phyloP scores from a whole-genome alignment of 2,329 filamentous ascomycete genomes.

The Apiospora rasikravindrae region DNA sequence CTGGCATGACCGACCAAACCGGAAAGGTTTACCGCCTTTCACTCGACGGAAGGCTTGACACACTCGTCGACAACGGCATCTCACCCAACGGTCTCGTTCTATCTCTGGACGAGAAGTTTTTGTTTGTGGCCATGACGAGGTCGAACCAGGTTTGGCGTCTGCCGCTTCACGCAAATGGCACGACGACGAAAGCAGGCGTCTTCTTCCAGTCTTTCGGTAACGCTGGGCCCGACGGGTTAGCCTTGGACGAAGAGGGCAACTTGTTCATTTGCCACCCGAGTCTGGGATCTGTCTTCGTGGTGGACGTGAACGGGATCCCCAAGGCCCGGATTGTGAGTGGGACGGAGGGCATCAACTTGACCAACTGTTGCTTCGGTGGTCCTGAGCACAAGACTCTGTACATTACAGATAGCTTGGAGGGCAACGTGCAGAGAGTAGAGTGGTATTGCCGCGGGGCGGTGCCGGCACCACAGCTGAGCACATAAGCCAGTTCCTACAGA shows the following conservation, averaged over 20 bases:
- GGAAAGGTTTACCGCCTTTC: conserved; percentile 45
- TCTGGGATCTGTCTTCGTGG: conserved; percentile 44
- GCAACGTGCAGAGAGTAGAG: conserved; percentile 40
- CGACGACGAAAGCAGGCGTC: conserved; percentile 43
- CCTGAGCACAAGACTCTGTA: conserved; percentile 43
- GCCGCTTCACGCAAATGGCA: conserved; percentile 44
- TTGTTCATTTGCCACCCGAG: conserved; percentile 44
- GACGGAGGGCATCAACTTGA: conserved; percentile 41
- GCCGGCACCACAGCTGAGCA: conserved; percentile 7
- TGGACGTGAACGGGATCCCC: conserved; percentile 43
- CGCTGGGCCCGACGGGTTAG: conserved; percentile 45
- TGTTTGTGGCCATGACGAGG: conserved; percentile 47
- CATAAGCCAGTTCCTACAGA: not conserved
- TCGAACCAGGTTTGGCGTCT: conserved; percentile 48
- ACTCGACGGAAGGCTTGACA: conserved; percentile 43
- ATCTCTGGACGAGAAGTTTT: conserved; percentile 43
- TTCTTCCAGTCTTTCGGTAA: conserved; percentile 49
- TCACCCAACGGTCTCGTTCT: conserved; percentile 47
- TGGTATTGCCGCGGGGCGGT: conserved; percentile 39
- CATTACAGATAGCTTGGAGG: conserved; percentile 47
- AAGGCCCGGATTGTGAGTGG: conserved; percentile 43
- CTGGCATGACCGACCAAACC: conserved; percentile 47
- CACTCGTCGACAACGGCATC: conserved; percentile 42
- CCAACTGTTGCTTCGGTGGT: conserved; percentile 48
- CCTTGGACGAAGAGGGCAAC: conserved; percentile 45